Percentiles rank a stretch among this genome's conserved stretches.
phyloP scores from a whole-genome alignment of 495 filamentous ascomycete species.

The Tuber calosporum region DNA sequence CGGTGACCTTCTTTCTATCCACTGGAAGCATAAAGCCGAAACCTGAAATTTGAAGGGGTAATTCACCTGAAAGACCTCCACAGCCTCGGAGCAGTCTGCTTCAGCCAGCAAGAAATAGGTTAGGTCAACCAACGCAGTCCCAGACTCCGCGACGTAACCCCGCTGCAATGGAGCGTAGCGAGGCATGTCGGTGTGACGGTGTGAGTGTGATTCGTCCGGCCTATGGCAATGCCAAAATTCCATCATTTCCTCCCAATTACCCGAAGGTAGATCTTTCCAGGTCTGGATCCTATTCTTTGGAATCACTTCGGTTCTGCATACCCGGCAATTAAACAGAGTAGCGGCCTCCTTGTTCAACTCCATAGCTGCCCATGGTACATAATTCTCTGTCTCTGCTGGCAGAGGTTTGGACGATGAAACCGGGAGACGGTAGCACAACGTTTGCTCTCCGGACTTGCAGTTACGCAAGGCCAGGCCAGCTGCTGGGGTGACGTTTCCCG shows the following conservation, averaged over 20 bases:
- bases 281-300: slow-evolving; percentile 44
- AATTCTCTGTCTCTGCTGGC: slow-evolving; percentile 28
- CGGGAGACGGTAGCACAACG: slow-evolving; percentile 66
- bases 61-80: slow-evolving; percentile 54
- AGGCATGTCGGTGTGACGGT: slow-evolving; percentile 31
- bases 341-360: slow-evolving; percentile 49
- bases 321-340: slow-evolving; percentile 57
- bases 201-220: slow-evolving; percentile 50
- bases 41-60: slow-evolving; percentile 24
- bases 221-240: slow-evolving; percentile 99
- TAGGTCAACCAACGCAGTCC: slow-evolving; percentile 70
- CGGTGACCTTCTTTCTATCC: slow-evolving; percentile 89
- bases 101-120: slow-evolving; percentile 64
- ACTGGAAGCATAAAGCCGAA: slow-evolving; percentile 4
- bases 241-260: slow-evolving; percentile 99
- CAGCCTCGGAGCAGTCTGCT: slow-evolving; percentile 51
- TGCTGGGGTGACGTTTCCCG: slow-evolving; percentile 50
- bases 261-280: slow-evolving; percentile 96
- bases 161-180: slow-evolving; percentile 38
- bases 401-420: slow-evolving; percentile 42
- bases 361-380: slow-evolving; percentile 64
- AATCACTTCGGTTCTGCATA: slow-evolving; percentile 52
- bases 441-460: slow-evolving; percentile 42
- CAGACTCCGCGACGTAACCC: slow-evolving; percentile 49
- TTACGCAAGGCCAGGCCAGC: slow-evolving; percentile 43